Evolutionary conservation across 306 rosid genomes (phyloP).

Genomic region (Fragaria iinumae): DNA sequence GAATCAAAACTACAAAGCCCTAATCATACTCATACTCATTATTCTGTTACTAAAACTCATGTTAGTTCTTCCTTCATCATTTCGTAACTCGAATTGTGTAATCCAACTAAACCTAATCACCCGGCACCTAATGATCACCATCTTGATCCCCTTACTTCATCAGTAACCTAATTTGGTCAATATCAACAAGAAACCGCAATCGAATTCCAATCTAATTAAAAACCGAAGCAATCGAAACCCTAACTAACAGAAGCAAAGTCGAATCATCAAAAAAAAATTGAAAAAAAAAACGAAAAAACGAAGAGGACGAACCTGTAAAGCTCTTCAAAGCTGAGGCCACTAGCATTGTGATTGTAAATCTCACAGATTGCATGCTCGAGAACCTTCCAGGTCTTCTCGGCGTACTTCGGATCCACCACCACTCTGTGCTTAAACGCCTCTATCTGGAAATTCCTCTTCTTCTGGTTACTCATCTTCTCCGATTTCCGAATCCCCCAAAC

Average conservation of each 20-base stretch:
- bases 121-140: neutral
- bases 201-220: neutral
- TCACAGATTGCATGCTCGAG: slow-evolving; percentile 82
- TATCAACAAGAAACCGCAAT: neutral
- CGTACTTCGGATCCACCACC: slow-evolving; percentile 92
- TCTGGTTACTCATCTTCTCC: slow-evolving; percentile 73
- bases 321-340: slow-evolving; percentile 96
- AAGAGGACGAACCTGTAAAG: slow-evolving; percentile 68
- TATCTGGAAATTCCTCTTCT: slow-evolving; percentile 88
- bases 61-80: neutral
- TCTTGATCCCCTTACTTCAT: neutral
- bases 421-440: slow-evolving; percentile 95
- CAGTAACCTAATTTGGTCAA: neutral
- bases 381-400: slow-evolving; percentile 92
- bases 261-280: neutral
- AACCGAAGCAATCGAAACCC: neutral
- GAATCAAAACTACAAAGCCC: neutral
- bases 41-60: neutral
- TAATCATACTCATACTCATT: neutral
- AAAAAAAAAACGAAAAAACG: neutral
- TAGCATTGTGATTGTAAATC: slow-evolving; percentile 93
- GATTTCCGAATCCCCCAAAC: neutral
- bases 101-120: neutral
- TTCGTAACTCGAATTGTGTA: neutral
- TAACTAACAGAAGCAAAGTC: neutral